Evolutionary conservation across 148 eudicot species (phyloP).

Genomic region (Vaccinium myrtillus): DNA sequence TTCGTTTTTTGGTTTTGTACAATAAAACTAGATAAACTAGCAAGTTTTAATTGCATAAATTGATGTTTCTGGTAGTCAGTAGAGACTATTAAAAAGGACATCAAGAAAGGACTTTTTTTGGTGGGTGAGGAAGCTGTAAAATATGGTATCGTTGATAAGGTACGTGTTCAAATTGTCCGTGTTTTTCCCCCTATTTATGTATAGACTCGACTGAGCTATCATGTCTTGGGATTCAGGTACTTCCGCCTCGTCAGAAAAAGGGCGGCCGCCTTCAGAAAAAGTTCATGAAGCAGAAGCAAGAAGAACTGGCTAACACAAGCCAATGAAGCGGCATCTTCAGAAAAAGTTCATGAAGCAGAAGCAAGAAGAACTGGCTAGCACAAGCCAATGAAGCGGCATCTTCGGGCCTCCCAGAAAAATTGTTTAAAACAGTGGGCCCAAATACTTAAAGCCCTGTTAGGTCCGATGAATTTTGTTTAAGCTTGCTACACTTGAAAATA

Average conservation of each 20-base stretch:
- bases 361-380: too few relatives aligned
- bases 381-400: too few relatives aligned
- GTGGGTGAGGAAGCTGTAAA: constrained; percentile 66
- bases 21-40: neutral
- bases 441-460: too few relatives aligned
- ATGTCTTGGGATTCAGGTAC: constrained; percentile 53
- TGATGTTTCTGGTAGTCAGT: constrained; percentile 49
- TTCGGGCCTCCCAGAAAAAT: too few relatives aligned
- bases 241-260: constrained; percentile 52
- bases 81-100: constrained; percentile 60
- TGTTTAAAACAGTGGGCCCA: too few relatives aligned
- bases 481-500: too few relatives aligned
- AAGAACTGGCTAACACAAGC: too few relatives aligned
- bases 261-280: constrained; percentile 41
- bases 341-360: constrained; percentile 63
- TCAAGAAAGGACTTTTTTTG: constrained; percentile 67
- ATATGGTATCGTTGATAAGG: constrained; percentile 91
- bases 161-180: constrained; percentile 17
- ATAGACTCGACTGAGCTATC: constrained; percentile 6
- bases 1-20: neutral
- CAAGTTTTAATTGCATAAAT: constrained; percentile 17
- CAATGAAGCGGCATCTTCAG: constrained; percentile 1
- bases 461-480: too few relatives aligned
- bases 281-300: constrained; percentile 45
- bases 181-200: neutral